Evolutionary conservation across 352 stramenopile genomes (phyloP).

Genomic region (Phytophthora idaei): DNA sequence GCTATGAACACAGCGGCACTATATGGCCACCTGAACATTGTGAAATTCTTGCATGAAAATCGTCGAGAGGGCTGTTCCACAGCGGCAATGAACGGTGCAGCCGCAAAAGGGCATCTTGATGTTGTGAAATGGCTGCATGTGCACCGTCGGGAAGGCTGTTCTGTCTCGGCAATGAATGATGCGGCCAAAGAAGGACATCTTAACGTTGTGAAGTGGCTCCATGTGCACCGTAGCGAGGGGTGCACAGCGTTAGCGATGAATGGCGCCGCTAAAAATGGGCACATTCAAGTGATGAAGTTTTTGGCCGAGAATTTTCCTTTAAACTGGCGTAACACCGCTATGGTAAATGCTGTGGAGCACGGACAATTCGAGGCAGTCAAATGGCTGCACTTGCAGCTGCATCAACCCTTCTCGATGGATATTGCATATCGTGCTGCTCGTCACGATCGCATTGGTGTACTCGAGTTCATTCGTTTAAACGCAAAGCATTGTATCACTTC

Average conservation of each 20-base stretch:
- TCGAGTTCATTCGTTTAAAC: slow-evolving; percentile 11
- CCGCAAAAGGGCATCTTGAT: not conserved
- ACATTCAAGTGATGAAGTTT: not conserved
- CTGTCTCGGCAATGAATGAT: not conserved
- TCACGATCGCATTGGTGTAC: slow-evolving; percentile 5
- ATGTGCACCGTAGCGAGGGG: not conserved
- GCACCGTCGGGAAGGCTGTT: not conserved
- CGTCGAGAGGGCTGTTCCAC: slow-evolving; percentile 14
- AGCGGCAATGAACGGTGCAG: slow-evolving; percentile 16
- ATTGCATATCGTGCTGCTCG: not conserved
- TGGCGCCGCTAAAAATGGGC: not conserved
- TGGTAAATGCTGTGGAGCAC: not conserved
- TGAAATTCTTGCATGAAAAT: slow-evolving; percentile 19
- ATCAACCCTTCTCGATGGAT: not conserved
- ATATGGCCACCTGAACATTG: slow-evolving; percentile 7
- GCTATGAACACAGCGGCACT: slow-evolving; percentile 8
- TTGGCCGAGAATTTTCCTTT: not conserved
- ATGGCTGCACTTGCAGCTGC: slow-evolving; percentile 5
- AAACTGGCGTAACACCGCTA: not conserved
- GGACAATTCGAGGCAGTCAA: slow-evolving; percentile 1
- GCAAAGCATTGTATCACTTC: slow-evolving; percentile 1
- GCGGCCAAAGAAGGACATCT: not conserved
- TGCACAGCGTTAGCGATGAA: not conserved
- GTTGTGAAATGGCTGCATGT: not conserved
- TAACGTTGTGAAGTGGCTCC: slow-evolving; percentile 4